phyloP scores from a whole-genome alignment of 2,329 filamentous ascomycete species.

The Cercospora nicotianae region DNA sequence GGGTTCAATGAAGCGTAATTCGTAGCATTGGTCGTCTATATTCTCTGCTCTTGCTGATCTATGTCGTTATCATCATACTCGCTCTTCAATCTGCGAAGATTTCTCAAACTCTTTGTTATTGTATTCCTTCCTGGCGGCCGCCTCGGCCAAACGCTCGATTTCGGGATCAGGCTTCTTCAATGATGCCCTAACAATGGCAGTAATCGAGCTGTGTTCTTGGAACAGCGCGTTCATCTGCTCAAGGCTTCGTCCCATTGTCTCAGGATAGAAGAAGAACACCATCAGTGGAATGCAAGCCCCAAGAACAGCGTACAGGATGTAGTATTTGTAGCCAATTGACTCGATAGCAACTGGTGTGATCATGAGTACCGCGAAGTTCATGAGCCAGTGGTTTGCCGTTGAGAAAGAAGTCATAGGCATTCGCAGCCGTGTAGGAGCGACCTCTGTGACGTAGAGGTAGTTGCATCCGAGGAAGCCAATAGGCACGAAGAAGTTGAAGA shows the following conservation, averaged over 20 bases:
- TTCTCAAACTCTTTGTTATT: slow-evolving; percentile 17
- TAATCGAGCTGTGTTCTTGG: slow-evolving; percentile 32
- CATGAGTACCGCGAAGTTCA: slow-evolving; percentile 50
- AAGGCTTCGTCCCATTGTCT: slow-evolving; percentile 53
- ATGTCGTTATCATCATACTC: neutral
- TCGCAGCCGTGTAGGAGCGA: slow-evolving; percentile 54
- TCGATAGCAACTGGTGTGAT: slow-evolving; percentile 51
- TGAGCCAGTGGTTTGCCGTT: slow-evolving; percentile 57
- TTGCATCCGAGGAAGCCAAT: slow-evolving; percentile 61
- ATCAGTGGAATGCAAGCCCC: slow-evolving; percentile 45
- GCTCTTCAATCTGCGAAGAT: slow-evolving; percentile 15
- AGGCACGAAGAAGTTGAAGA: slow-evolving; percentile 62
- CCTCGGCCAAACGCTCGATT: slow-evolving; percentile 15
- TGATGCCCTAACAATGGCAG: slow-evolving; percentile 18
- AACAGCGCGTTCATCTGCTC: slow-evolving; percentile 50
- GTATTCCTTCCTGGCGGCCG: slow-evolving; percentile 16
- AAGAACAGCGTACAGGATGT: slow-evolving; percentile 53
- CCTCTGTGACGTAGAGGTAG: slow-evolving; percentile 61
- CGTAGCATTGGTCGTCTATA: neutral
- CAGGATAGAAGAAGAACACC: slow-evolving; percentile 59
- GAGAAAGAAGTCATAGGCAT: slow-evolving; percentile 59
- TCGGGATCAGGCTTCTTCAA: slow-evolving; percentile 17
- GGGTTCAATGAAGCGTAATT: neutral
- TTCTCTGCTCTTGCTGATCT: neutral
- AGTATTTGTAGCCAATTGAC: slow-evolving; percentile 55